A percentile compares a stretch with the other conserved stretches of the same genome.
Evolutionary conservation across 345 rosid species (phyloP).

Genomic region (Gossypium ekmanianum): DNA sequence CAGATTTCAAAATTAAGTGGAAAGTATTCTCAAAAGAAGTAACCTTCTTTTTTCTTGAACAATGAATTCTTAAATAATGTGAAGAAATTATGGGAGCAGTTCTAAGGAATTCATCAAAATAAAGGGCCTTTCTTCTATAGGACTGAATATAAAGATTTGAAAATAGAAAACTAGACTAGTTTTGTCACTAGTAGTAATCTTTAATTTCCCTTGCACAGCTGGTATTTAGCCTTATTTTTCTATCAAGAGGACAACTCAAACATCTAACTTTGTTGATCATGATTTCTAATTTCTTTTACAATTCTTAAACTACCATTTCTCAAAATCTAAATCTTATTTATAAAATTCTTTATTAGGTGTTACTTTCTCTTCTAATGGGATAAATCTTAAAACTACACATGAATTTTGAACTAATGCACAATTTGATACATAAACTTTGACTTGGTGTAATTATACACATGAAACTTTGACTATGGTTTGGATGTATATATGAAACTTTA

Average conservation of each 20-base stretch:
- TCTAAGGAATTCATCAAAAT: not conserved
- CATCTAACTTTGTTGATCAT: not conserved
- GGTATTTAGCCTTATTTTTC: not conserved
- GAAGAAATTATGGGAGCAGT: not conserved
- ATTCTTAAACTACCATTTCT: not conserved
- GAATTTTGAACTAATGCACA: no score
- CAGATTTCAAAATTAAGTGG: not conserved
- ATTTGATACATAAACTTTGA: no score
- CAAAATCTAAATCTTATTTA: not conserved
- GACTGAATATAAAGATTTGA: not conserved
- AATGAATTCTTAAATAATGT: not conserved
- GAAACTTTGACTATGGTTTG: no score
- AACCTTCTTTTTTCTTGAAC: not conserved
- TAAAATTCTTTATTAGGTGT: not conserved
- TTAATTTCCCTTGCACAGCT: not conserved
- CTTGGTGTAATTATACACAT: no score
- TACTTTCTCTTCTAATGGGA: not conserved
- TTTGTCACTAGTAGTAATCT: not conserved
- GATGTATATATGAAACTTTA: no score
- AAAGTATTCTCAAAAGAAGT: not conserved
- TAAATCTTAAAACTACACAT: not conserved
- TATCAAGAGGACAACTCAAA: not conserved
- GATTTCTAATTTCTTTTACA: not conserved
- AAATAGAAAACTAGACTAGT: not conserved
- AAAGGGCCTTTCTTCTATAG: not conserved